Conservation (phyloP, 2,329 filamentous ascomycete species). For the Diaporthe sp. region DNA sequence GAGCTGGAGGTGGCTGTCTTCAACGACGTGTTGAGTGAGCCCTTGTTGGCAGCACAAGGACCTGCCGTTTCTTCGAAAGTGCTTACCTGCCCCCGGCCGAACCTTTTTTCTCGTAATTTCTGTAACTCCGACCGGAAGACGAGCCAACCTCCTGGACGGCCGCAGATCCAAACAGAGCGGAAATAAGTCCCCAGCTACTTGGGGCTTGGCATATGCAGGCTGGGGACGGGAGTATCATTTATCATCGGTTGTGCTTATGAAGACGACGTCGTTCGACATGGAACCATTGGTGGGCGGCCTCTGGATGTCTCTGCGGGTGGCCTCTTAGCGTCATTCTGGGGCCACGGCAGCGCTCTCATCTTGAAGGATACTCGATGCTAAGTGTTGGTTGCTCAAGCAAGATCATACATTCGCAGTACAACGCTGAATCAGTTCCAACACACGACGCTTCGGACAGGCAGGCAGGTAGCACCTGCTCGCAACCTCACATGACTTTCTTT, state of each 20-base stretch:
- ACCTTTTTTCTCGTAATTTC: conserved; percentile 21
- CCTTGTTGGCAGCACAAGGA: neutral
- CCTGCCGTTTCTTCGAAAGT: conserved; percentile 6
- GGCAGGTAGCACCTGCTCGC: neutral
- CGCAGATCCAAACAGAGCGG: conserved; percentile 28
- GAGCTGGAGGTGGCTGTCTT: neutral
- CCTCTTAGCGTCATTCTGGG: neutral
- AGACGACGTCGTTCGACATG: neutral
- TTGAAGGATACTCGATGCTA: neutral
- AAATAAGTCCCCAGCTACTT: conserved; percentile 21
- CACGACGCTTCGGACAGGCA: neutral
- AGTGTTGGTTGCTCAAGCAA: neutral
- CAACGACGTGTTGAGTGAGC: too few relatives aligned
- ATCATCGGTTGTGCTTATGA: conserved; percentile 19
- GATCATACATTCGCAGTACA: conserved; percentile 15
- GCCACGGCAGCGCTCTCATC: neutral
- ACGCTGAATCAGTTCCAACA: conserved; percentile 25
- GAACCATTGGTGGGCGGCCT: conserved; percentile 11
- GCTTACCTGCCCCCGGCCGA: conserved; percentile 20
- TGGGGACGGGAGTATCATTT: conserved; percentile 14
- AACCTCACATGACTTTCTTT: conserved; percentile 28
- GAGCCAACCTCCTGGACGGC: conserved; percentile 22
- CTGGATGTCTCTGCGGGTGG: neutral
- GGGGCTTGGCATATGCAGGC: conserved; percentile 33
- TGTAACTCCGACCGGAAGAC: conserved; percentile 28